Percentiles rank a stretch among this genome's conserved stretches.
Conservation (phyloP, 148 eudicot species). For the Rhododendron williamsianum region DNA sequence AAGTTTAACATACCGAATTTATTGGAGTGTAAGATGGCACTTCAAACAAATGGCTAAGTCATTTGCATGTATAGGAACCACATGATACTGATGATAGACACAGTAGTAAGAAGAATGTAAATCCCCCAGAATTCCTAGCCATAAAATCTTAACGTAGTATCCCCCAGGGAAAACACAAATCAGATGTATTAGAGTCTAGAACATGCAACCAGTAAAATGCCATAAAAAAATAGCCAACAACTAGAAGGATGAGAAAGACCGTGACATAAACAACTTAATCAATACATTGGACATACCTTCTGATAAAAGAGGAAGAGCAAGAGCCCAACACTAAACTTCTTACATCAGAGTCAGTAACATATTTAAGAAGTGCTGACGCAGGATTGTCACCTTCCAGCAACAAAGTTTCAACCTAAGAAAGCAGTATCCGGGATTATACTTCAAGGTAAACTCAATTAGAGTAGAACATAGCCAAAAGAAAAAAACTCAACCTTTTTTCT, state of each 20-base stretch:
- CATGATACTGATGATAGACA: background rate
- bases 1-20: background rate
- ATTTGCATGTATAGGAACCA: background rate
- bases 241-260: background rate
- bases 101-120: background rate
- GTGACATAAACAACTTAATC: background rate
- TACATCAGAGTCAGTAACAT: slow-evolving; percentile 34
- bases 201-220: background rate
- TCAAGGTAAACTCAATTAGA: background rate
- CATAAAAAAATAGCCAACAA: background rate
- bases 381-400: slow-evolving; percentile 61
- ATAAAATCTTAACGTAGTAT: background rate
- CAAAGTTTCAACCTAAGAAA: slow-evolving; percentile 47
- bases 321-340: slow-evolving; percentile 75
- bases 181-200: background rate
- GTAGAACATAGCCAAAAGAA: background rate
- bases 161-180: background rate
- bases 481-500: slow-evolving; percentile 33
- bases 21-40: background rate
- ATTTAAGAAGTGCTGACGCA: slow-evolving; percentile 49
- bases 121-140: background rate
- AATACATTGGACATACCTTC: slow-evolving; percentile 36
- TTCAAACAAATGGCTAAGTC: background rate
- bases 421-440: background rate
- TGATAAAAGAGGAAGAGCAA: slow-evolving; percentile 48